Evolutionary conservation across 2,329 filamentous ascomycete genomes (phyloP).

Genomic region (Diaporthe eres): DNA sequence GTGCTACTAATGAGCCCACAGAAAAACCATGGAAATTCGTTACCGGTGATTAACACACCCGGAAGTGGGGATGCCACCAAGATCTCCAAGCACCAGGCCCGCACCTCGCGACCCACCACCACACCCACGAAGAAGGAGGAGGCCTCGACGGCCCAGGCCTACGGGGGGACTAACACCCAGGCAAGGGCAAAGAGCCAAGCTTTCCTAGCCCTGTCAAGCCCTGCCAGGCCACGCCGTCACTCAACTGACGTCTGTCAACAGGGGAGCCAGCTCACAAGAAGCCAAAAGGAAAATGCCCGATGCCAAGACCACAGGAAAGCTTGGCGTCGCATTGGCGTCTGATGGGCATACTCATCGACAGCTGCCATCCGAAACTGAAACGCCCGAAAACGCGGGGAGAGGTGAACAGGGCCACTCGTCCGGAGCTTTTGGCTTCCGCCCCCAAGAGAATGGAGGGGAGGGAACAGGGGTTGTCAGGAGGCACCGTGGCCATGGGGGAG

Average conservation of each 20-base stretch:
- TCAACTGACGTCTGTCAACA: constrained; percentile 26
- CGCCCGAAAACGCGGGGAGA: constrained; percentile 15
- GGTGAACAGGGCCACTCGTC: background rate
- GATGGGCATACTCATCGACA: constrained; percentile 35
- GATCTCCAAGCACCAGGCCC: background rate
- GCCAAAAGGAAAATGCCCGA: background rate
- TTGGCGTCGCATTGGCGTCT: constrained; percentile 37
- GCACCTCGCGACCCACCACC: background rate
- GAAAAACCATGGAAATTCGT: background rate
- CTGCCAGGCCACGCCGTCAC: background rate
- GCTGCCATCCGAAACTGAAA: constrained; percentile 40
- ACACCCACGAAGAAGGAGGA: background rate
- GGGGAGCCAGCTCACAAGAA: background rate
- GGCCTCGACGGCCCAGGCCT: background rate
- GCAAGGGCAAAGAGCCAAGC: background rate
- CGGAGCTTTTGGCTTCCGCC: constrained; percentile 32
- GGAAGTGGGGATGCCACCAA: background rate
- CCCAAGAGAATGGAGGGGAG: background rate
- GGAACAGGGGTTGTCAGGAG: background rate
- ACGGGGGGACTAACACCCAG: background rate
- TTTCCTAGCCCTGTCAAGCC: background rate
- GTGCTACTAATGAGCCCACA: background rate
- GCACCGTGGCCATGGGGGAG: too few relatives aligned
- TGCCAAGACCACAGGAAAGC: constrained; percentile 8
- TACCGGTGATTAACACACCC: constrained; percentile 1